Base-by-base conservation (phyloP, 2,329 filamentous ascomycete genomes). In the Pseudocercospora cruenta region DNA sequence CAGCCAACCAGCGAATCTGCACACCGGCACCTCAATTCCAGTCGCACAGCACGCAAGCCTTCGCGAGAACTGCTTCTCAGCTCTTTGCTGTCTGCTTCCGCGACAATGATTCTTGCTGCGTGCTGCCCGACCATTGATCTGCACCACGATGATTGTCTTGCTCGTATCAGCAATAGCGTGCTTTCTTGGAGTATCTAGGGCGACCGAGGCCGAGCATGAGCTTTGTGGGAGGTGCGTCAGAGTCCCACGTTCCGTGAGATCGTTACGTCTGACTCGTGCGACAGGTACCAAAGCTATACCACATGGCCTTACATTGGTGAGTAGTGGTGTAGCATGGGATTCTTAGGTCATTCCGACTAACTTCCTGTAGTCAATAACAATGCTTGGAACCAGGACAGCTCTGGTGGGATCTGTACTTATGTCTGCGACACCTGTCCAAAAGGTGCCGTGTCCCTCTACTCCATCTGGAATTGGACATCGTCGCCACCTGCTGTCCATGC, bases 331-430 rank as follows among this genome's bases (percentile, higher is more conserved):
- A 14, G 24, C 26, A 19, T 28, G 24, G 4, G 26, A 4, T 55
- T 10, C 2, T 26, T 8, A 24, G 4, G 26, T 21, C 14, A 58
- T 31, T 39, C 4, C 1, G 12, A 16, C 21, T 55, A 33, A 36
- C 28, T n/a, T n/a, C 10, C 4, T 10, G n/a, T 9, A 68, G 67
- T 66, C 31, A 69, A 69, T 54, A 69, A 69, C 33, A 69, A 69
- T 59, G 67, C 67, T 24, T 69, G 67, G 67, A 64, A 65, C 31
- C n/a, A 65, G 39, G 67, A 69, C 58, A 39, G 51, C 47, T 65
- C 62, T n/a, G 67, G 67, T 19, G 55, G 28, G 2, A 63, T 67
- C 28, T 69, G 67, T 39, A 69, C 67, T n/a, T 65, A 65, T 36
- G 67, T 67, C 36, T 63, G 62, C 55, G 59, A 53, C 51, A 58